A percentile compares a stretch with the other conserved stretches of the same genome.
These are phyloP conservation scores for Verticillium zaregamsianum DNA, from an alignment of 2,329 filamentous ascomycete species.

Conservation along the genomic window DNA sequence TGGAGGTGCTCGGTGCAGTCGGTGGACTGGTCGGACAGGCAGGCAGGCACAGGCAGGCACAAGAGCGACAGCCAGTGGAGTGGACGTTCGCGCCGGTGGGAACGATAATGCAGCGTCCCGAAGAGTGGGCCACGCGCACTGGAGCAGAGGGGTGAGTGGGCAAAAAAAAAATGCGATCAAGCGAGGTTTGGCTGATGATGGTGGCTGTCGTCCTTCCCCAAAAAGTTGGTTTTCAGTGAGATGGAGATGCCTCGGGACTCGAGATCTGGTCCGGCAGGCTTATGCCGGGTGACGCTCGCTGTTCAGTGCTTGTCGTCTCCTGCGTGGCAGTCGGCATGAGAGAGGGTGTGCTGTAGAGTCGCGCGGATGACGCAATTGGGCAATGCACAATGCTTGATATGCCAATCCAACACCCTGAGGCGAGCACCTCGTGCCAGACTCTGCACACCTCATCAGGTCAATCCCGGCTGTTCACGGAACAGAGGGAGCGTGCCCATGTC, in stretches of 20 bases:
- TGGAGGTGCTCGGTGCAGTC: neutral
- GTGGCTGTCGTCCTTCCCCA: neutral
- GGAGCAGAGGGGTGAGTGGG: too few species aligned
- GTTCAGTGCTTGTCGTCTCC: neutral
- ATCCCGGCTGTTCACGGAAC: neutral
- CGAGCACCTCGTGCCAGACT: neutral
- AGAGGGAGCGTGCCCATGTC: neutral
- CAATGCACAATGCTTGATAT: neutral
- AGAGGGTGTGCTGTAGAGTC: neutral
- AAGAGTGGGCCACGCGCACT: neutral
- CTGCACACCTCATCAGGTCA: neutral
- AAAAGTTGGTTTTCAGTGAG: neutral
- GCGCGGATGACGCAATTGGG: neutral
- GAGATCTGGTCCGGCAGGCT: neutral
- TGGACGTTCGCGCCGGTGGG: neutral
- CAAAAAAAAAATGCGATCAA: neutral
- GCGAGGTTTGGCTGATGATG: neutral
- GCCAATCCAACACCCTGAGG: neutral
- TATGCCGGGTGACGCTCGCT: neutral
- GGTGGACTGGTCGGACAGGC: neutral
- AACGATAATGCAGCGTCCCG: neutral
- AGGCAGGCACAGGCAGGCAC: neutral
- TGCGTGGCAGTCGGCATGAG: neutral
- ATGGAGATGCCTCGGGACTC: neutral
- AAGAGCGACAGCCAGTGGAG: neutral